Percentiles rank a stretch among this genome's conserved stretches.
These are phyloP conservation scores for Fusarium neocosmosporiellum DNA, from an alignment of 2,329 filamentous ascomycete genomes.

Conservation along the genomic window DNA sequence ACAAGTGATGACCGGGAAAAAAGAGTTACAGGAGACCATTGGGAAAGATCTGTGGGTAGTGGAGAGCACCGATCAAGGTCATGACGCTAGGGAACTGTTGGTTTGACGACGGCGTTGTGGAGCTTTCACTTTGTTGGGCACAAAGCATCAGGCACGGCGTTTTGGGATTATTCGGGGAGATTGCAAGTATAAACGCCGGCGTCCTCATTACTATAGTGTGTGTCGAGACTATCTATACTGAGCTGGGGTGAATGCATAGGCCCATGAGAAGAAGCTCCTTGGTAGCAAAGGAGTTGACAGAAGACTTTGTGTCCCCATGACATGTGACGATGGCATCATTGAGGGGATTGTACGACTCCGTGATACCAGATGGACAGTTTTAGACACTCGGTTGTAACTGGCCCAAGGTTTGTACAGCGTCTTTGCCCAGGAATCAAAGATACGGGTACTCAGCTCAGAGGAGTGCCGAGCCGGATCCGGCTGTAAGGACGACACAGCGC, in stretches of 20 bases:
- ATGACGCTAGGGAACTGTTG: slow-evolving; percentile 12
- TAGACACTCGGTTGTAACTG: neutral
- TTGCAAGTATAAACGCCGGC: slow-evolving; percentile 12
- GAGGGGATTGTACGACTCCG: neutral
- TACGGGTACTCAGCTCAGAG: slow-evolving; percentile 9
- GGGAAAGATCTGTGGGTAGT: neutral
- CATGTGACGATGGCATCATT: slow-evolving; percentile 16
- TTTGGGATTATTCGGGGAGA: slow-evolving; percentile 24
- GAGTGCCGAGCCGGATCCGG: slow-evolving; percentile 20
- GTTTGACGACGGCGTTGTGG: slow-evolving; percentile 37
- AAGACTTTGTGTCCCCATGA: slow-evolving; percentile 1
- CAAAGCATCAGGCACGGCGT: slow-evolving; percentile 37
- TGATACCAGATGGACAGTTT: neutral
- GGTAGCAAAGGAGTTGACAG: neutral
- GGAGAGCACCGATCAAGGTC: slow-evolving; percentile 16
- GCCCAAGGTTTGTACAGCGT: neutral
- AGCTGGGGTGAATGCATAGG: neutral
- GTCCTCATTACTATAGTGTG: slow-evolving; percentile 11
- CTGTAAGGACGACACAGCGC: neutral
- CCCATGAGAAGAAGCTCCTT: slow-evolving; percentile 12
- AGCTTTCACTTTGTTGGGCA: slow-evolving; percentile 34
- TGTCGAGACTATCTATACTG: slow-evolving; percentile 8
- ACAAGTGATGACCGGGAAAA: slow-evolving; percentile 8
- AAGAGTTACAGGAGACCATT: neutral
- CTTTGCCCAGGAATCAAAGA: neutral